Percentiles rank a stretch among this genome's conserved stretches.
Evolutionary conservation across 306 rosid genomes (phyloP).

Genomic region (Gastrolobium bilobum): DNA sequence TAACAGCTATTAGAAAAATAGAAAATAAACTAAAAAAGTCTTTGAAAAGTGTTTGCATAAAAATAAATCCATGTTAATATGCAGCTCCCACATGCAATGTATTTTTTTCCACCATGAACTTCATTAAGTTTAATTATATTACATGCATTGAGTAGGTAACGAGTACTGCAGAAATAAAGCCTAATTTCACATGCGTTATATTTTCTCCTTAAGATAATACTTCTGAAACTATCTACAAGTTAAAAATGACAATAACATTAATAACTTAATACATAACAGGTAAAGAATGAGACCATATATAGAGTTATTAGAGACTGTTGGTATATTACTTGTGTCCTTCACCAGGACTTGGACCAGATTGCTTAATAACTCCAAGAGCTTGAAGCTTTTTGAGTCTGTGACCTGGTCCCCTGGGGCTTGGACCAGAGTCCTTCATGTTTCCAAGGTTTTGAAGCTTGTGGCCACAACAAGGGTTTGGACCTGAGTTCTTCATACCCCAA

Average conservation of each 20-base stretch:
- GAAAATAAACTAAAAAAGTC: not conserved
- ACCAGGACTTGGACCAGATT: not conserved
- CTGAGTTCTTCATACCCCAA: slow-evolving; percentile 27
- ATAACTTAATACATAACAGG: not conserved
- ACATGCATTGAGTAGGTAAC: not conserved
- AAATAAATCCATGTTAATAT: too few relatives aligned
- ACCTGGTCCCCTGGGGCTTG: not conserved
- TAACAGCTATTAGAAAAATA: not conserved
- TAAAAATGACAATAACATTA: not conserved
- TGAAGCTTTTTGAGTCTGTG: too few relatives aligned
- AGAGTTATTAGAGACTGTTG: not conserved
- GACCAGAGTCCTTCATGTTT: not conserved
- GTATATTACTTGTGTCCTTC: slow-evolving; percentile 35
- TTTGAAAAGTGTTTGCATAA: not conserved
- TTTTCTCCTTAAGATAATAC: not conserved
- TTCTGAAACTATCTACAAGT: not conserved
- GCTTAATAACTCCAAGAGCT: not conserved
- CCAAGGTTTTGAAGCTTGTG: not conserved
- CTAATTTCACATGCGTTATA: not conserved
- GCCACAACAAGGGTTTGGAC: slow-evolving; percentile 55
- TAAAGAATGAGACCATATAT: not conserved
- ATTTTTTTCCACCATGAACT: not conserved
- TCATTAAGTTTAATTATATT: not conserved
- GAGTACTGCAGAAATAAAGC: not conserved
- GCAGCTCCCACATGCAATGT: not conserved